These are phyloP conservation scores for Carex pumila DNA, from an alignment of 176 grass and related monocot species.

Conservation along the genomic window DNA sequence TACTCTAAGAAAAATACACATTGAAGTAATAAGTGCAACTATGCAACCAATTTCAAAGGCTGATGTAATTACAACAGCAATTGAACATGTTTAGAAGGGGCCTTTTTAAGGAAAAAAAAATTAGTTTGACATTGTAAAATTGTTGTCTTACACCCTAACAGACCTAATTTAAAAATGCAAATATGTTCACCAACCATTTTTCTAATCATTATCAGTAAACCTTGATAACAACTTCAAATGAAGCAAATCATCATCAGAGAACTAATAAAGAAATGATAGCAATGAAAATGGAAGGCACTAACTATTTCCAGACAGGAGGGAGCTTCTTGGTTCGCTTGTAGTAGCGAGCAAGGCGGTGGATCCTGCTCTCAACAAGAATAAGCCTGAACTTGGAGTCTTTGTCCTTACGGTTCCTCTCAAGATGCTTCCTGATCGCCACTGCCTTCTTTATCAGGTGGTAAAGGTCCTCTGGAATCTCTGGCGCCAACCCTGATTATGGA, in stretches of 20 bases:
- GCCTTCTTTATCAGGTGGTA: conserved; percentile 96
- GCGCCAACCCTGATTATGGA: conserved; percentile 38
- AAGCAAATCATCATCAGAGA: not conserved
- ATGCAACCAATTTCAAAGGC: no score
- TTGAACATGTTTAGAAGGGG: no score
- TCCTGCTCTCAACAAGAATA: conserved; percentile 92
- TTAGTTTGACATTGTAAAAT: not conserved
- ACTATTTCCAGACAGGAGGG: conserved; percentile 90
- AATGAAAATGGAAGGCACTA: conserved; percentile 20
- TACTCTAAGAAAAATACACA: no score
- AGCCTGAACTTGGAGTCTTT: conserved; percentile 90
- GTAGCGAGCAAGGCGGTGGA: conserved; percentile 87
- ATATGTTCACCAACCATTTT: not conserved
- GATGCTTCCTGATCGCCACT: conserved; percentile 82
- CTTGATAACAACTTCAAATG: not conserved
- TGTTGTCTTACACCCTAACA: not conserved
- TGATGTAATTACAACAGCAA: no score
- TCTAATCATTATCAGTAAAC: not conserved
- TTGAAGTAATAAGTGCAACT: no score
- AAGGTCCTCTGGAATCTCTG: conserved; percentile 79
- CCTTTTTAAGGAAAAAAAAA: no score
- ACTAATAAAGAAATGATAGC: not conserved
- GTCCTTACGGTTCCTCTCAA: conserved; percentile 97
- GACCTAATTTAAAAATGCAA: no score
- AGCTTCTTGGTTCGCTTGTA: conserved; percentile 99